Conservation (phyloP, 2,329 filamentous ascomycete species). For the Zymoseptoria ardabiliae region DNA sequence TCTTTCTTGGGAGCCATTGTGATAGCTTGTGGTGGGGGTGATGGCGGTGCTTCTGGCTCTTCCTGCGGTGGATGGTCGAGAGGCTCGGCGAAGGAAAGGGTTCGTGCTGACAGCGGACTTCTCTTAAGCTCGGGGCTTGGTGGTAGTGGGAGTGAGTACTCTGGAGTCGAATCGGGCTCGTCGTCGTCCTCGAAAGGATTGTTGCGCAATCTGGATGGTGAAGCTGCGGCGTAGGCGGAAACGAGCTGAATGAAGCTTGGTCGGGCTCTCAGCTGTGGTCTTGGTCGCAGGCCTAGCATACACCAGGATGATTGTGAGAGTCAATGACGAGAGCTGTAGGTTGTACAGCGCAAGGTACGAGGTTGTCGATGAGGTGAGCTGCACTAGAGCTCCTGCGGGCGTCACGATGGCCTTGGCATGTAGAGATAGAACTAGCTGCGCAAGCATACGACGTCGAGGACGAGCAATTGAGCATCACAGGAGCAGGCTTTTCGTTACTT, state of each 20-base stretch:
- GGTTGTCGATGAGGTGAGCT: not conserved
- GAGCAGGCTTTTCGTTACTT: not conserved
- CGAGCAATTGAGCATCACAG: too few relatives aligned
- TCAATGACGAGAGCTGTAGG: not conserved
- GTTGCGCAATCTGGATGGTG: slow-evolving; percentile 13
- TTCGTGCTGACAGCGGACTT: slow-evolving; percentile 2
- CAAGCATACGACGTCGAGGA: too few relatives aligned
- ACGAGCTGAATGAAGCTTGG: slow-evolving; percentile 59
- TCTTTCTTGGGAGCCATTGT: slow-evolving; percentile 31
- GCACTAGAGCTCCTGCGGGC: too few relatives aligned
- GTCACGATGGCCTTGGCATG: not conserved
- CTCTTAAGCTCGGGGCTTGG: slow-evolving; percentile 10
- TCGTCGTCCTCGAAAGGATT: slow-evolving; percentile 8
- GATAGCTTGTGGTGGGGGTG: slow-evolving; percentile 12
- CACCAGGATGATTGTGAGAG: slow-evolving; percentile 8
- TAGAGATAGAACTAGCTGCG: too few relatives aligned
- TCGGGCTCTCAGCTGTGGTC: slow-evolving; percentile 52
- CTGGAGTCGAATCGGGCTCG: slow-evolving; percentile 10
- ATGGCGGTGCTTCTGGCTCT: slow-evolving; percentile 11
- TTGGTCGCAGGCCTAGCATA: slow-evolving; percentile 49
- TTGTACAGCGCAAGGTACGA: not conserved
- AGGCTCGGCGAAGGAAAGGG: slow-evolving; percentile 2
- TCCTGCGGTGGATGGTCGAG: slow-evolving; percentile 8
- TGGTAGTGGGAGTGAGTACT: slow-evolving; percentile 15
- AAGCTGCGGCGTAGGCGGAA: slow-evolving; percentile 38